These are phyloP conservation scores for Fraxinus platypoda DNA, from an alignment of 305 asterid species.

Conservation along the genomic window DNA sequence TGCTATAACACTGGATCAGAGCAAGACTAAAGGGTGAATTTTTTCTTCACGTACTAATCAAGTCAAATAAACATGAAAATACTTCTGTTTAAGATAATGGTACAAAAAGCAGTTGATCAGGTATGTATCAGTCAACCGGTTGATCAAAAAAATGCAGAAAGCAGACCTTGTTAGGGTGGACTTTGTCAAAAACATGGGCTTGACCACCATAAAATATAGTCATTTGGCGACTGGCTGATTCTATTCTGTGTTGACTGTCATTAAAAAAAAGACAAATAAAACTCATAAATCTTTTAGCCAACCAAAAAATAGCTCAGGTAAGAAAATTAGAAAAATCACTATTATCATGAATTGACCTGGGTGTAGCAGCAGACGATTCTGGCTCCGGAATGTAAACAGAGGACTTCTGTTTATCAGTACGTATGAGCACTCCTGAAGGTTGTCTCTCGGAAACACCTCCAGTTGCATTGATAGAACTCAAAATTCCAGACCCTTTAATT, in stretches of 20 bases:
- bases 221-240: constrained; percentile 67
- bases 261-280: constrained; percentile 10
- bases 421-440: constrained; percentile 64
- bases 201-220: constrained; percentile 94
- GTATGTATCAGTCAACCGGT: background rate
- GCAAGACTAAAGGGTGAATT: background rate
- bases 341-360: constrained; percentile 41
- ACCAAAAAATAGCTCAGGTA: background rate
- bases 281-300: constrained; percentile 11
- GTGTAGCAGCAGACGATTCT: constrained; percentile 52
- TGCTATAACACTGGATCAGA: background rate
- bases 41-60: background rate
- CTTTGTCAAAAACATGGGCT: constrained; percentile 89
- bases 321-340: constrained; percentile 1
- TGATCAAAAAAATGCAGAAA: constrained; percentile 14
- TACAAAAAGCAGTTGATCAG: background rate
- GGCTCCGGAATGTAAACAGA: constrained; percentile 51
- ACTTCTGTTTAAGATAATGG: background rate
- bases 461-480: constrained; percentile 56
- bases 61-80: background rate
- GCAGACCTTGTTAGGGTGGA: constrained; percentile 79
- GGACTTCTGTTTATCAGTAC: constrained; percentile 56
- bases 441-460: constrained; percentile 54
- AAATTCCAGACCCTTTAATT: constrained; percentile 74
- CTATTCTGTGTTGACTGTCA: constrained; percentile 61